phyloP scores from a whole-genome alignment of 2,329 filamentous ascomycete species.

The Ceratocystis smalleyi region DNA sequence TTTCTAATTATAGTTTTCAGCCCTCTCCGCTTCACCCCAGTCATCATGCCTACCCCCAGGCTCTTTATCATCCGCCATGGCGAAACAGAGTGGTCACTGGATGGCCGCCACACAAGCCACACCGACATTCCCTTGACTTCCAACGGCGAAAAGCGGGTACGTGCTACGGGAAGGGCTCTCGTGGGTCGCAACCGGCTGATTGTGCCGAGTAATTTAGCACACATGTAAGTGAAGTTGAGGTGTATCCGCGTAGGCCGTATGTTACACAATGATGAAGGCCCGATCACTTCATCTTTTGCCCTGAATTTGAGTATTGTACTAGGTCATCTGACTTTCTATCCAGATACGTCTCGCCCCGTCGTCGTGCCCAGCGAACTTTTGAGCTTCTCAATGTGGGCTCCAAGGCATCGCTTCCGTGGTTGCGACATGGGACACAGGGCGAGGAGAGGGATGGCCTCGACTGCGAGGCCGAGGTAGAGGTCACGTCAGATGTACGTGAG shows the following conservation, averaged over 20 bases:
- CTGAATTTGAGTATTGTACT: not conserved
- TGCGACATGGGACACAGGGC: constrained; percentile 28
- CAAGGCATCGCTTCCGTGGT: constrained; percentile 56
- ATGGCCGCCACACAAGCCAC: constrained; percentile 66
- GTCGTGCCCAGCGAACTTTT: constrained; percentile 74
- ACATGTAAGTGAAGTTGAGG: constrained; percentile 47
- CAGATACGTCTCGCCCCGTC: constrained; percentile 73
- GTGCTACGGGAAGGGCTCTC: constrained; percentile 65
- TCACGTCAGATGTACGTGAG: constrained; percentile 60
- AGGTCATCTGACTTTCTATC: not conserved
- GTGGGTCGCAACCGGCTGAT: constrained; percentile 75
- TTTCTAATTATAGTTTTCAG: not conserved
- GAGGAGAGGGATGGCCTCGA: constrained; percentile 26
- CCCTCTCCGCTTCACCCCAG: not conserved
- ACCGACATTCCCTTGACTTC: constrained; percentile 77
- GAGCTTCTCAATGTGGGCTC: constrained; percentile 68
- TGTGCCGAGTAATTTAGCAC: constrained; percentile 62
- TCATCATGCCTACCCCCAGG: constrained; percentile 41
- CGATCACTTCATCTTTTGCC: not conserved
- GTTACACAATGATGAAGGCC: too few relatives aligned
- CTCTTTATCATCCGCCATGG: constrained; percentile 79
- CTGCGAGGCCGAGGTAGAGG: constrained; percentile 46
- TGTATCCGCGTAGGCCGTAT: too few relatives aligned
- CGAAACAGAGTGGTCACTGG: constrained; percentile 89
- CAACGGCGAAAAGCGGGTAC: constrained; percentile 62